These are phyloP conservation scores for Vararia minispora DNA, from an alignment of 768 basidiomycete species.

Conservation along the genomic window DNA sequence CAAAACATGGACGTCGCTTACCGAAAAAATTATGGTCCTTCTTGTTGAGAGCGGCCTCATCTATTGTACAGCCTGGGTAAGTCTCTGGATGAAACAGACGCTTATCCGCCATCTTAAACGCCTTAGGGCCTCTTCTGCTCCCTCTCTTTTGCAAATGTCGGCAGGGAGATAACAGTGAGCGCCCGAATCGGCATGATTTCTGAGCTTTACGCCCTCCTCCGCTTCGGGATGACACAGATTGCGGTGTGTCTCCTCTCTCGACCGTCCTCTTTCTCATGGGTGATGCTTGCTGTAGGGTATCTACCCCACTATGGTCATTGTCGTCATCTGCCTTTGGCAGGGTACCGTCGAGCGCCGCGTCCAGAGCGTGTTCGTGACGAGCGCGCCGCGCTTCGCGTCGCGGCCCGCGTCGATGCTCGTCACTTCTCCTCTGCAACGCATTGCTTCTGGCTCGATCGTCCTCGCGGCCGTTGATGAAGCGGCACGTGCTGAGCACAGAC, in stretches of 20 bases:
- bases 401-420: no score
- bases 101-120: neutral
- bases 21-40: neutral
- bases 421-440: no score
- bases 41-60: neutral
- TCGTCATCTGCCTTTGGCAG: neutral
- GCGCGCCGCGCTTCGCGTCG: no score
- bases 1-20: no score
- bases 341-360: no score
- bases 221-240: neutral
- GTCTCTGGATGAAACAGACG: neutral
- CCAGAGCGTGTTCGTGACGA: no score
- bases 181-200: neutral
- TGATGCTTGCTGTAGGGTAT: neutral
- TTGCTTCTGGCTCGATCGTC: no score
- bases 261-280: neutral
- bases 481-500: no score
- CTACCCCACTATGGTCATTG: neutral
- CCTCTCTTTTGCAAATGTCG: neutral
- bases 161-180: no score
- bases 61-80: neutral
- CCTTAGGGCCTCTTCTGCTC: neutral
- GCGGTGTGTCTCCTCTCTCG: neutral
- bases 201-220: neutral
- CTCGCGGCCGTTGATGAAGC: no score